Percentiles rank a stretch among this genome's conserved stretches.
Conservation (phyloP, 1,284 basidiomycete genomes). For the Pterula multifida region DNA sequence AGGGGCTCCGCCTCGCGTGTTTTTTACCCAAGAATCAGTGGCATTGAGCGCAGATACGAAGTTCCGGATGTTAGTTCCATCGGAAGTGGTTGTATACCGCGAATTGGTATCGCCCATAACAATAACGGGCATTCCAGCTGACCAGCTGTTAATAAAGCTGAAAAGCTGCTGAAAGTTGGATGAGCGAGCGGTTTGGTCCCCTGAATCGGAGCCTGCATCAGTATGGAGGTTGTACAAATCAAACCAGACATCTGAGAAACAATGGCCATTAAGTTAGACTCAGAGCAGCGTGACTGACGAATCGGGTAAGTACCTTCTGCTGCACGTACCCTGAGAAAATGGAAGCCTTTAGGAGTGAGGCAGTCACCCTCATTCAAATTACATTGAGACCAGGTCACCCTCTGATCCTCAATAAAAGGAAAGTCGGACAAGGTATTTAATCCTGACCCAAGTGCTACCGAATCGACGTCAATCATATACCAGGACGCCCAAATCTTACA, state of each 20-base stretch:
- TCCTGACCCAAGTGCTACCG: slow-evolving; percentile 23
- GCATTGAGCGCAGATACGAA: slow-evolving; percentile 8
- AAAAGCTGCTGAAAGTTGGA: slow-evolving; percentile 22
- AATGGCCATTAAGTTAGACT: neutral
- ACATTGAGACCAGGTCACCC: slow-evolving; percentile 23
- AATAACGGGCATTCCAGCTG: slow-evolving; percentile 21
- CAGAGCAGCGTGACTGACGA: neutral
- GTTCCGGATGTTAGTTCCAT: slow-evolving; percentile 12
- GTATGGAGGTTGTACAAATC: slow-evolving; percentile 27
- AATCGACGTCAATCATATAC: slow-evolving; percentile 3
- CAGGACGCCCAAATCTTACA: neutral
- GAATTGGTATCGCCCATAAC: slow-evolving; percentile 27
- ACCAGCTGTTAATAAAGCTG: slow-evolving; percentile 11
- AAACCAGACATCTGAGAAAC: slow-evolving; percentile 19
- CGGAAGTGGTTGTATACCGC: slow-evolving; percentile 20
- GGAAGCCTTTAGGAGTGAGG: slow-evolving; percentile 28
- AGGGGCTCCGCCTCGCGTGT: slow-evolving; percentile 13
- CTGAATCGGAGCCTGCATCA: slow-evolving; percentile 22
- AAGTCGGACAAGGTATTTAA: slow-evolving; percentile 27
- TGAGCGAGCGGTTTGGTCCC: slow-evolving; percentile 19
- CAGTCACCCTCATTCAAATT: slow-evolving; percentile 22
- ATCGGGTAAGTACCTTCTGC: slow-evolving; percentile 5
- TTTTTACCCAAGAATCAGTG: slow-evolving; percentile 14
- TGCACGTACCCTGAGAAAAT: slow-evolving; percentile 19
- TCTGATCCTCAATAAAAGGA: slow-evolving; percentile 20